These are phyloP conservation scores for Paramecium bursaria DNA, from an alignment of 73 alveolate genomes.

Conservation along the genomic window DNA sequence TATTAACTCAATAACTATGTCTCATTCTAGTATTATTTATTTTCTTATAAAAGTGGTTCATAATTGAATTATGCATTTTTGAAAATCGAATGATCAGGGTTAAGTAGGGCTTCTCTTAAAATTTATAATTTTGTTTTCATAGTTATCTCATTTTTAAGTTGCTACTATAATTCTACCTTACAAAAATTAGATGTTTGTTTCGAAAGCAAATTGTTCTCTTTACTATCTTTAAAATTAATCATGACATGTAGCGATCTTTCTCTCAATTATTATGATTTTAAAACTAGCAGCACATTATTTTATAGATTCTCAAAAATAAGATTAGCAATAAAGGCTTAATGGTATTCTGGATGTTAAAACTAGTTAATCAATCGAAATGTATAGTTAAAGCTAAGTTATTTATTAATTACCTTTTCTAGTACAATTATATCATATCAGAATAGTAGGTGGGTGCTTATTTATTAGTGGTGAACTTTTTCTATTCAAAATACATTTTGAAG, in stretches of 20 bases:
- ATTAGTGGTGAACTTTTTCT: conserved; percentile 20
- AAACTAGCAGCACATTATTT: background rate
- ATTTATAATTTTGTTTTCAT: background rate
- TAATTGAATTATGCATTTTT: no score
- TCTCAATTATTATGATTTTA: background rate
- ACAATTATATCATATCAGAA: conserved; percentile 21
- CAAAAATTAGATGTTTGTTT: background rate
- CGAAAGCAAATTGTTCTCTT: conserved; percentile 8
- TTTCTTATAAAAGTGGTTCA: no score
- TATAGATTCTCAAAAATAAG: background rate
- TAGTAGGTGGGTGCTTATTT: conserved; percentile 8
- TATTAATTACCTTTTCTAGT: conserved; percentile 37
- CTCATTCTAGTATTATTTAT: no score
- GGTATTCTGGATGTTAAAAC: conserved; percentile 10
- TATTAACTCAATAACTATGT: no score
- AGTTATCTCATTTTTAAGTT: background rate
- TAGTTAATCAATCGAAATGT: background rate
- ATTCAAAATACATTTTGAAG: conserved; percentile 40
- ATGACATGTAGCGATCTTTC: conserved; percentile 8
- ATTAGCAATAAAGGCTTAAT: conserved; percentile 38
- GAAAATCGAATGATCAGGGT: background rate
- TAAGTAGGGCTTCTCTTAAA: background rate
- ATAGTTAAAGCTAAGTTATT: conserved; percentile 9
- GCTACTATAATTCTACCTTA: background rate
- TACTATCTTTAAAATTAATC: background rate